phyloP scores from a whole-genome alignment of 2,329 filamentous ascomycete species.

The Cladophialophora psammophila region DNA sequence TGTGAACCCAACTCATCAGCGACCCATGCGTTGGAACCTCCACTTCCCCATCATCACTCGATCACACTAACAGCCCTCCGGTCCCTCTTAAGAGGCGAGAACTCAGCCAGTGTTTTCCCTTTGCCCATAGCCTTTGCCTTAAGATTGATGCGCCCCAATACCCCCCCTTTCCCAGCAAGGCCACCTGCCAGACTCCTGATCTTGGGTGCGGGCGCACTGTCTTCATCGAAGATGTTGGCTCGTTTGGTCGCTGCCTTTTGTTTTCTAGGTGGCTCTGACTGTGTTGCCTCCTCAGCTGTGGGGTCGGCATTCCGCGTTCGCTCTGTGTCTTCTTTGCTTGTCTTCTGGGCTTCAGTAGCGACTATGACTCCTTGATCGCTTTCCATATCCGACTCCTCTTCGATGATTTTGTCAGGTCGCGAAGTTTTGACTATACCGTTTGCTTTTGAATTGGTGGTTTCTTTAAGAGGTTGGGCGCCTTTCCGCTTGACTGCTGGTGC shows the following conservation, averaged over 20 bases:
- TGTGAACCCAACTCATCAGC: background rate
- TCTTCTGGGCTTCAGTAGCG: conserved; percentile 12
- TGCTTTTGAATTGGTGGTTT: conserved; percentile 51
- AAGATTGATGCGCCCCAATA: conserved; percentile 40
- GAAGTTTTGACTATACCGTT: conserved; percentile 42
- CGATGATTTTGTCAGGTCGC: conserved; percentile 41
- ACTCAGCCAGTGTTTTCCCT: conserved; percentile 58
- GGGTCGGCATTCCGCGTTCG: conserved; percentile 25
- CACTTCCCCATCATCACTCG: background rate
- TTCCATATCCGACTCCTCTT: conserved; percentile 38
- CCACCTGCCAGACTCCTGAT: conserved; percentile 42
- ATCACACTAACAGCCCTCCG: conserved; percentile 51
- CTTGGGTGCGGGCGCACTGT: conserved; percentile 57
- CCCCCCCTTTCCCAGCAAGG: conserved; percentile 25
- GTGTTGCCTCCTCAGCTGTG: conserved; percentile 42
- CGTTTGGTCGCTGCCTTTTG: conserved; percentile 72
- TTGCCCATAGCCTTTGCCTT: conserved; percentile 33
- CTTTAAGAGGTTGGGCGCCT: conserved; percentile 43
- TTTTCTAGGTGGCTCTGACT: conserved; percentile 62
- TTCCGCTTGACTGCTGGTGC: conserved; percentile 21
- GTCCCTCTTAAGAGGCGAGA: conserved; percentile 77
- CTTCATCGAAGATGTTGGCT: conserved; percentile 73
- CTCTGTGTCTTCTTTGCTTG: conserved; percentile 30
- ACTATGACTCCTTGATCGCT: conserved; percentile 19
- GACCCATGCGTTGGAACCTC: background rate